Conservation (phyloP, 176 grass and related monocot genomes). For the Thinopyrum elongatum region DNA sequence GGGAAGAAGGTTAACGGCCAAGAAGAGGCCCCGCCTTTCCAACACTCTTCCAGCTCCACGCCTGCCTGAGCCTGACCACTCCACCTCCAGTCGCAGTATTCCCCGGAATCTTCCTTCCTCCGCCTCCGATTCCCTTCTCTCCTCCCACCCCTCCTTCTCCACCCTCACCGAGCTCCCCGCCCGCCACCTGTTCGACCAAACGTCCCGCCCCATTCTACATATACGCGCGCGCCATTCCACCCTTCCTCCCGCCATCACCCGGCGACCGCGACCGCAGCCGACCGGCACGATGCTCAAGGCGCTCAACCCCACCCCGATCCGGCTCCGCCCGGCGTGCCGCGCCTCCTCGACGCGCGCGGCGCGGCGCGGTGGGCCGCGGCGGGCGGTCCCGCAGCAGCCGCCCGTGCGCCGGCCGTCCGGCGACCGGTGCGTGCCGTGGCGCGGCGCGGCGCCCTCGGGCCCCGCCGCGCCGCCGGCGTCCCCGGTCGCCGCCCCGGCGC, state of each 20-base stretch:
- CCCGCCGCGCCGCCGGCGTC: background rate
- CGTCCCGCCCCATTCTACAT: conserved; percentile 50
- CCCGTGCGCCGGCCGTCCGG: conserved; percentile 68
- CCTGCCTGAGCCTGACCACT: too few relatives aligned
- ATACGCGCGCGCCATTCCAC: conserved; percentile 13
- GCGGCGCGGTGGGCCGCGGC: conserved; percentile 34
- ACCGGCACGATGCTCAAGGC: conserved; percentile 52
- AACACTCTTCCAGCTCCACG: conserved; percentile 20
- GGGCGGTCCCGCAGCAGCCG: conserved; percentile 58
- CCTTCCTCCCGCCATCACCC: background rate
- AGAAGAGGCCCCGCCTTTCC: conserved; percentile 35
- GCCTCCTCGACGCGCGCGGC: conserved; percentile 16
- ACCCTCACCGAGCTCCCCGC: background rate
- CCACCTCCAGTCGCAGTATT: conserved; percentile 14
- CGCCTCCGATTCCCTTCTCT: conserved; percentile 41
- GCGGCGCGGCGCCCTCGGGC: background rate
- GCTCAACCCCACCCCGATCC: conserved; percentile 59
- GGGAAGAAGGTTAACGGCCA: conserved; percentile 7
- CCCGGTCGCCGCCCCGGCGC: background rate
- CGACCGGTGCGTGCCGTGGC: conserved; percentile 52
- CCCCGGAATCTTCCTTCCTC: conserved; percentile 73
- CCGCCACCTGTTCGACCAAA: conserved; percentile 72
- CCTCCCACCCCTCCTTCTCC: background rate
- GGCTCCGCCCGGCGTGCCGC: conserved; percentile 50
- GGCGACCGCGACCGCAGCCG: background rate